Percentiles rank a stretch among this genome's conserved stretches.
phyloP scores from a whole-genome alignment of 345 rosid genomes.

The Hevea brasiliensis region DNA sequence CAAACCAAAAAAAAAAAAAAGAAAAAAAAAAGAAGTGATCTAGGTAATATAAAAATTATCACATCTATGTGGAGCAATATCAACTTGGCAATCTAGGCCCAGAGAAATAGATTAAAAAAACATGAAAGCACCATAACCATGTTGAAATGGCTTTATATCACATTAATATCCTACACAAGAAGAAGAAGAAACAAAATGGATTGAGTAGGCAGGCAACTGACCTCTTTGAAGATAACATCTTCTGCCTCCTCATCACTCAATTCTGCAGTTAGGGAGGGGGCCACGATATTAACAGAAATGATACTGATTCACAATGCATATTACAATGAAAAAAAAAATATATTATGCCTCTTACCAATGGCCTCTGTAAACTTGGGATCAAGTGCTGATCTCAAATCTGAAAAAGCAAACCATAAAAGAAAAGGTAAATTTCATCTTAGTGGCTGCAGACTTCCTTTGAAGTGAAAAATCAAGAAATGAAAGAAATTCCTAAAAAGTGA shows the following conservation, averaged over 20 bases:
- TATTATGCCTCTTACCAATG: conserved; percentile 52
- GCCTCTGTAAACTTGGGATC: conserved; percentile 74
- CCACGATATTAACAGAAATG: background rate
- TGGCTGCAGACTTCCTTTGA: background rate
- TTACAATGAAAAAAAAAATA: background rate
- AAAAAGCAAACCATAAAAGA: conserved; percentile 22
- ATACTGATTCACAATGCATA: background rate
- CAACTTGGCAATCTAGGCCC: too few relatives aligned
- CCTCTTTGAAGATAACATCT: conserved; percentile 91
- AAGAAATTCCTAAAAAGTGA: background rate
- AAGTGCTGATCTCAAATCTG: conserved; percentile 60
- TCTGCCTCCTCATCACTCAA: conserved; percentile 71
- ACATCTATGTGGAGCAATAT: too few relatives aligned
- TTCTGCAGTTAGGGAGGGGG: conserved; percentile 45
- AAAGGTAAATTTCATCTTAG: background rate
- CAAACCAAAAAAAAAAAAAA: too few relatives aligned
- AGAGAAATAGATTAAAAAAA: too few relatives aligned
- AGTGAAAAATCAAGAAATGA: background rate
- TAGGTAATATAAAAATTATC: too few relatives aligned
- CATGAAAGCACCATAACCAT: background rate
- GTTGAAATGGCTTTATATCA: background rate
- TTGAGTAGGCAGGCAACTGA: conserved; percentile 25
- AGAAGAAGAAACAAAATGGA: background rate
- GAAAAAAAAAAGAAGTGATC: too few relatives aligned
- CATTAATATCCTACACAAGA: background rate